These are phyloP conservation scores for Castanea sativa DNA, from an alignment of 306 rosid species.

Conservation along the genomic window DNA sequence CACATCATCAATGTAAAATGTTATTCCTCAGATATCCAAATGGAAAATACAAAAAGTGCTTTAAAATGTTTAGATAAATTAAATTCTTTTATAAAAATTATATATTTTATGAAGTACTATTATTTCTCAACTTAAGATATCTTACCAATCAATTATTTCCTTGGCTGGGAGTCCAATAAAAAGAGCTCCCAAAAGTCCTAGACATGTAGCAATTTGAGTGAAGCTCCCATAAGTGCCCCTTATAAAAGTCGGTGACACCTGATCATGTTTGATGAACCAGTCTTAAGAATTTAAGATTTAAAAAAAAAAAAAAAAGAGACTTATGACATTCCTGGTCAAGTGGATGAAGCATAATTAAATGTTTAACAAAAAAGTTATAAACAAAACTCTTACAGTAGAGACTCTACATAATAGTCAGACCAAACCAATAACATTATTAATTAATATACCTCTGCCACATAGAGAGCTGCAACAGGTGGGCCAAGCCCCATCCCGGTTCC, in stretches of 20 bases:
- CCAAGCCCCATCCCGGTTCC: conserved; percentile 91
- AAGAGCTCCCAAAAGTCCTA: conserved; percentile 71
- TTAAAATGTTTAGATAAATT: conserved; percentile 7
- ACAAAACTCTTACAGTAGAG: neutral
- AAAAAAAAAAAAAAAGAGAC: too few species aligned
- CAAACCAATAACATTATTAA: conserved; percentile 17
- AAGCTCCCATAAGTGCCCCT: conserved; percentile 77
- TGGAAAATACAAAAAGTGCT: neutral
- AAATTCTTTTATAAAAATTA: neutral
- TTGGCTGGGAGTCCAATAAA: conserved; percentile 76
- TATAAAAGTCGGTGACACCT: conserved; percentile 77
- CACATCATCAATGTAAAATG: conserved; percentile 22
- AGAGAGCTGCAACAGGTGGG: conserved; percentile 81
- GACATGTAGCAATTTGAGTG: conserved; percentile 86
- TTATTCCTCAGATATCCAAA: conserved; percentile 4
- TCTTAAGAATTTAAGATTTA: too few species aligned
- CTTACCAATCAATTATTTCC: conserved; percentile 78
- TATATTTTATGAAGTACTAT: conserved; percentile 10
- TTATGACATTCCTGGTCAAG: conserved; percentile 34
- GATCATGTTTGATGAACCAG: conserved; percentile 15
- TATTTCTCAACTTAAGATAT: conserved; percentile 5
- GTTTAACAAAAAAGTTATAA: conserved; percentile 1
- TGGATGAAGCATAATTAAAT: conserved; percentile 10
- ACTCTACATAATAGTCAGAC: conserved; percentile 7
- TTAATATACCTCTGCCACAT: conserved; percentile 70